Percentiles rank a stretch among this genome's conserved stretches.
Conservation (phyloP, 2,329 filamentous ascomycete species). For the Microdochium paspali region DNA sequence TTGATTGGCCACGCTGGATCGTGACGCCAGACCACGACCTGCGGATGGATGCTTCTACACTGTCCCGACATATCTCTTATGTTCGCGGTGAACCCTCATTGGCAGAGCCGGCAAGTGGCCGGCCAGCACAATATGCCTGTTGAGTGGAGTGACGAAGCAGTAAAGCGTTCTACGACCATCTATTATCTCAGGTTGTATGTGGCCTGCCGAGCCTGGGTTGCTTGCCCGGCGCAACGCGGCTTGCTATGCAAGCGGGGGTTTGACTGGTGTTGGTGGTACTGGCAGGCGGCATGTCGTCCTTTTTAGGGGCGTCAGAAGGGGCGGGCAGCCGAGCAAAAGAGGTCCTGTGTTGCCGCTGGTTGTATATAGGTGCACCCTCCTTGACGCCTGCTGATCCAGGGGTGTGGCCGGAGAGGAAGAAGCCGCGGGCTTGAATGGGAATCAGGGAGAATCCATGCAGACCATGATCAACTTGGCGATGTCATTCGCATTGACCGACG, state of each 20-base stretch:
- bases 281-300: background rate
- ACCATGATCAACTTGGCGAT: background rate
- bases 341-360: too few relatives aligned
- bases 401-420: background rate
- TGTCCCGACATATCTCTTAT: too few relatives aligned
- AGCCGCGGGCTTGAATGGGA: background rate
- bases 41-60: too few relatives aligned
- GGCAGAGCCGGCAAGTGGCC: too few relatives aligned
- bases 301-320: too few relatives aligned
- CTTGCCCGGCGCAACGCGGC: background rate
- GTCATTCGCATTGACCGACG: slow-evolving; percentile 1
- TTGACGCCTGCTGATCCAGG: too few relatives aligned
- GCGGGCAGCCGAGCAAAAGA: too few relatives aligned
- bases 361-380: too few relatives aligned
- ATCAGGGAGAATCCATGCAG: background rate
- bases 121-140: background rate
- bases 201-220: background rate
- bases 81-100: too few relatives aligned
- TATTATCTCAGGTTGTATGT: background rate
- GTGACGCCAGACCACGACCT: too few relatives aligned
- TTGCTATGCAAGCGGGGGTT: too few relatives aligned
- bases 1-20: background rate
- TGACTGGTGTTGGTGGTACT: background rate
- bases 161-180: background rate
- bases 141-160: background rate